Evolutionary conservation across 208 protist genomes (phyloP).

Genomic region (Wallacemonas rigidus): DNA sequence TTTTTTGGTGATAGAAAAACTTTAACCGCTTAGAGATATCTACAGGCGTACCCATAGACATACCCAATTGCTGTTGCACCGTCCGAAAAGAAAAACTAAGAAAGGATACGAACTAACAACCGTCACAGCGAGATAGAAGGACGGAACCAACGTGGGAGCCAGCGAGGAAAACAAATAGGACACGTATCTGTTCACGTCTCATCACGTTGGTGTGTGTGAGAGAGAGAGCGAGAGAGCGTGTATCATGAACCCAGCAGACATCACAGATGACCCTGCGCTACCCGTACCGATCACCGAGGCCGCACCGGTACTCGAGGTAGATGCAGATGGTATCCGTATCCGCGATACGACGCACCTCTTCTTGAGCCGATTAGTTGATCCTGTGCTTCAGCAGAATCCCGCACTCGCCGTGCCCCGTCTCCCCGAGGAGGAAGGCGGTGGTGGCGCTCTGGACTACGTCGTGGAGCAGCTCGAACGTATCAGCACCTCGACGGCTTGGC

Average conservation of each 20-base stretch:
- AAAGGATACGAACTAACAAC: too few species aligned
- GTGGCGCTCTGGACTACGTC: slow-evolving; percentile 51
- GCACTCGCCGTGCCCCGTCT: slow-evolving; percentile 14
- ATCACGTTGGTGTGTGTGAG: not conserved
- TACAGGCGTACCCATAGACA: too few species aligned
- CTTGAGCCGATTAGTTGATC: slow-evolving; percentile 77
- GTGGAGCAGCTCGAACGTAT: slow-evolving; percentile 79
- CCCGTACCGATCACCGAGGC: slow-evolving; percentile 47
- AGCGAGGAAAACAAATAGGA: too few species aligned
- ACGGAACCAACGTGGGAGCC: too few species aligned
- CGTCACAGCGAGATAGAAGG: too few species aligned
- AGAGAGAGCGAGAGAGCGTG: not conserved
- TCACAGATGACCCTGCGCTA: slow-evolving; percentile 58
- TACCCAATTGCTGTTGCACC: too few species aligned
- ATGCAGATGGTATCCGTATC: slow-evolving; percentile 72
- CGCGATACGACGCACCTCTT: slow-evolving; percentile 82
- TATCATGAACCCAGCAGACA: slow-evolving; percentile 49
- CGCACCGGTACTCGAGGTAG: slow-evolving; percentile 58
- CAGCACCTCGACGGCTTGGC: slow-evolving; percentile 74
- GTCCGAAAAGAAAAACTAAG: too few species aligned
- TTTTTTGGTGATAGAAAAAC: too few species aligned
- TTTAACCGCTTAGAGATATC: too few species aligned
- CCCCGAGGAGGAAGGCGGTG: slow-evolving; percentile 14
- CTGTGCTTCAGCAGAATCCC: slow-evolving; percentile 30
- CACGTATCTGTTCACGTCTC: not conserved